These are phyloP conservation scores for Ophiostoma fasciatum DNA, from an alignment of 2,329 filamentous ascomycete species.

Conservation along the genomic window DNA sequence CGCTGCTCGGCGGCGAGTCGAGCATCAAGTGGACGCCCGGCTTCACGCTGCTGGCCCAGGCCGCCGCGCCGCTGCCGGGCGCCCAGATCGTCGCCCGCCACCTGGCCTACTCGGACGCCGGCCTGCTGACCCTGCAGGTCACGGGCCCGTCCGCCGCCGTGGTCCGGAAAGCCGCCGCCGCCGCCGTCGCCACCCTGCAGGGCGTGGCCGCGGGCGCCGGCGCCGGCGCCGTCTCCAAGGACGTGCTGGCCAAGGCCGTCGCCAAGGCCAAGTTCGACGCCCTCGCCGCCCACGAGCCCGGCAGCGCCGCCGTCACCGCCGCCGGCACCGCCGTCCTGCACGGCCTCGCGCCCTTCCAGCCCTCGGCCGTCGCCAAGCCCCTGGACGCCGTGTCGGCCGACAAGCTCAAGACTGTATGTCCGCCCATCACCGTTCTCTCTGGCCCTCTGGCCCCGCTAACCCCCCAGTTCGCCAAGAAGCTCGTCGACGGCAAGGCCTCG, in stretches of 20 bases:
- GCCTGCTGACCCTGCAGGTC: slow-evolving; percentile 73
- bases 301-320: slow-evolving; percentile 62
- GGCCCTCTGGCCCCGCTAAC: background rate
- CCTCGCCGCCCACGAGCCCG: slow-evolving; percentile 66
- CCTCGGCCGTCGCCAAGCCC: slow-evolving; percentile 56
- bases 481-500: slow-evolving; percentile 77
- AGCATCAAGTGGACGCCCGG: slow-evolving; percentile 92
- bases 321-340: slow-evolving; percentile 76
- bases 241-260: slow-evolving; percentile 83
- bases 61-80: slow-evolving; percentile 47
- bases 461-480: slow-evolving; percentile 64
- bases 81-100: slow-evolving; percentile 61
- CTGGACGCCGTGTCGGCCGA: slow-evolving; percentile 72
- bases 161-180: slow-evolving; percentile 59
- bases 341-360: slow-evolving; percentile 68
- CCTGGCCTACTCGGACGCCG: slow-evolving; percentile 82
- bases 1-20: slow-evolving; percentile 79
- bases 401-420: slow-evolving; percentile 68
- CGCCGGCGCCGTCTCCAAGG: slow-evolving; percentile 58
- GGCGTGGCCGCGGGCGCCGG: slow-evolving; percentile 61
- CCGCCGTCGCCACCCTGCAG: slow-evolving; percentile 70
- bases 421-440: background rate
- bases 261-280: slow-evolving; percentile 88
- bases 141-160: slow-evolving; percentile 52
- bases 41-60: slow-evolving; percentile 81